Base-by-base conservation (phyloP, 805 yeast species). In the Diddensiella caesifluorescens region DNA sequence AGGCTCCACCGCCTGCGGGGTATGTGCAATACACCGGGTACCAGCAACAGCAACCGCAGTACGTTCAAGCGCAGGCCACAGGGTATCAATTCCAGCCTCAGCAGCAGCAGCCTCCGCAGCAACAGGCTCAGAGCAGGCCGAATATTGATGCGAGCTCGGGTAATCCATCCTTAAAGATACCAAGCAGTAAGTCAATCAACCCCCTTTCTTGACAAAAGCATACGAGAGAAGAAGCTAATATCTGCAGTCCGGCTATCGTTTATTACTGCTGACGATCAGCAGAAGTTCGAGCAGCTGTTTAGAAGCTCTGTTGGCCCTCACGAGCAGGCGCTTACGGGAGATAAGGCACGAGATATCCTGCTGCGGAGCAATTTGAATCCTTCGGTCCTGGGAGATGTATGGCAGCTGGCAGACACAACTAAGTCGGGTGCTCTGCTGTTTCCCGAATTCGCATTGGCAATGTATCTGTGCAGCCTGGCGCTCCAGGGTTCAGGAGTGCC, bases 391-490 rank as follows among this genome's bases (percentile, higher is more conserved):
- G 90, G 90, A 2, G 86, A 78, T 53, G 83, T 90, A 47, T 90
- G 97, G 97, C 79, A 83, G 19, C 68, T 90, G 44, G 75, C 95
- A n/a, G 97, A 90, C 57, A 81, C 95, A 2, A 83, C 80, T 53
- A 82, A 78, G 54, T 80, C 92, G 5, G 97, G 97, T 1, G 73
- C 78, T 42, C 73, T 90, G 47, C 65, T 90, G 53, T 90, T 89
- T 59, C 97, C 97, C 2, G 97, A 90, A 62, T 90, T 90, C 69
- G 95, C 95, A 12, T 69, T 90, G 50, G 88, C 95, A 13, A 78
- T 90, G 70, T 90, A 88, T 61, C 70, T 90, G 52, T 88, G 95
- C 59, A 83, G 84, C 52, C 64, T 77, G 55, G 83, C 82, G 0
- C 70, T 85, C 52, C 78, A 76, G 53, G 95, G 95, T 27, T 88